These are phyloP conservation scores for Arthrobotrys entomopaga DNA, from an alignment of 2,329 filamentous ascomycete species.

Conservation along the genomic window DNA sequence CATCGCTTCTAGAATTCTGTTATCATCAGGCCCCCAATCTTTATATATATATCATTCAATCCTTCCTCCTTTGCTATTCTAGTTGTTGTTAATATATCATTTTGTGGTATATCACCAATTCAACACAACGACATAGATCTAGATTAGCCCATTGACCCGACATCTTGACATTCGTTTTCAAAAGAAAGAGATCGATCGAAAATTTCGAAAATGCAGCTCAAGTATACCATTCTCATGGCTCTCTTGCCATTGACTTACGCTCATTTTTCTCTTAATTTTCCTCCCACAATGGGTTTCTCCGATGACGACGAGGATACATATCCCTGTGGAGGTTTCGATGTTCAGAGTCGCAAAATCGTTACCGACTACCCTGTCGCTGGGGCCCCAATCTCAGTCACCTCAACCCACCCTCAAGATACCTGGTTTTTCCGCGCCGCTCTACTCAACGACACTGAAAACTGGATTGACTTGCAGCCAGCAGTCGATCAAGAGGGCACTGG, in stretches of 20 bases:
- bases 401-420: conserved; percentile 38
- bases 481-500: conserved; percentile 33
- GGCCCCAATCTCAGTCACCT: conserved; percentile 41
- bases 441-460: conserved; percentile 47
- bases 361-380: conserved; percentile 40
- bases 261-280: conserved; percentile 44
- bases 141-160: background rate
- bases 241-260: conserved; percentile 25
- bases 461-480: conserved; percentile 22
- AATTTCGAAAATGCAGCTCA: conserved; percentile 35
- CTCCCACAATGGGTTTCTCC: conserved; percentile 38
- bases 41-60: background rate
- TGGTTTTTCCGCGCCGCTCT: conserved; percentile 45
- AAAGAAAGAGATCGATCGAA: background rate
- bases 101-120: too few species aligned
- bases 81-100: background rate
- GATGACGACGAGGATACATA: conserved; percentile 39
- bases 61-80: conserved; percentile 4
- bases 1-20: background rate
- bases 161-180: background rate
- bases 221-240: conserved; percentile 12
- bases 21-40: background rate
- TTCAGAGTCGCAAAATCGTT: conserved; percentile 21
- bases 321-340: conserved; percentile 44
- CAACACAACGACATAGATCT: too few species aligned